Evolutionary conservation across 345 rosid species (phyloP).

Genomic region (Rubroshorea leprosula): DNA sequence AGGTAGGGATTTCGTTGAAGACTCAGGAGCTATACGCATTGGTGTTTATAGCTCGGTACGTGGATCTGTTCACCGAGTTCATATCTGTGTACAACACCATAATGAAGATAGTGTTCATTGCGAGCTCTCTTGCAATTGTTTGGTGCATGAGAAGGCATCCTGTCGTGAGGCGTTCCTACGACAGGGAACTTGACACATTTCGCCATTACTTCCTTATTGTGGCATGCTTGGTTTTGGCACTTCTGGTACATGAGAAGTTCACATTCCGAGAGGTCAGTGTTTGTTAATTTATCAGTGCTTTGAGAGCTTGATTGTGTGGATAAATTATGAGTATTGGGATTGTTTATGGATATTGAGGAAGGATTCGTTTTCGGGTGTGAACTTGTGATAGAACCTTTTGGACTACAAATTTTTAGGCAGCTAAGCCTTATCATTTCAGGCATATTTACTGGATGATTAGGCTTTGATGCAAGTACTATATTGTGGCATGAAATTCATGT

Average conservation of each 20-base stretch:
- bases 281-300: neutral
- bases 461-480: neutral
- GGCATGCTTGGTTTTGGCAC: conserved; percentile 55
- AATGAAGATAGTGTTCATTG: conserved; percentile 87
- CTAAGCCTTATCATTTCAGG: neutral
- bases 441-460: neutral
- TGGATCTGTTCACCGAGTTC: conserved; percentile 78
- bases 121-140: conserved; percentile 78
- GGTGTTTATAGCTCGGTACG: conserved; percentile 79
- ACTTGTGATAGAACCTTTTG: neutral
- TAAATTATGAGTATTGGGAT: neutral
- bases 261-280: conserved; percentile 67
- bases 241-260: conserved; percentile 67
- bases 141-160: conserved; percentile 85
- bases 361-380: neutral
- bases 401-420: neutral
- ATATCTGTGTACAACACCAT: conserved; percentile 74
- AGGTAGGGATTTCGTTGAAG: conserved; percentile 75
- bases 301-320: conserved; percentile 8
- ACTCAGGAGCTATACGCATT: conserved; percentile 90
- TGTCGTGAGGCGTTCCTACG: conserved; percentile 62
- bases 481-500: conserved; percentile 1
- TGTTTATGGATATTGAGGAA: neutral
- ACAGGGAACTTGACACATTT: conserved; percentile 80
- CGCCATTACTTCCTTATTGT: conserved; percentile 59